Evolutionary conservation across 441 rosid genomes (phyloP), one percentile per base, ranked within the genome.

Genomic region (Croton setiger): DNA sequence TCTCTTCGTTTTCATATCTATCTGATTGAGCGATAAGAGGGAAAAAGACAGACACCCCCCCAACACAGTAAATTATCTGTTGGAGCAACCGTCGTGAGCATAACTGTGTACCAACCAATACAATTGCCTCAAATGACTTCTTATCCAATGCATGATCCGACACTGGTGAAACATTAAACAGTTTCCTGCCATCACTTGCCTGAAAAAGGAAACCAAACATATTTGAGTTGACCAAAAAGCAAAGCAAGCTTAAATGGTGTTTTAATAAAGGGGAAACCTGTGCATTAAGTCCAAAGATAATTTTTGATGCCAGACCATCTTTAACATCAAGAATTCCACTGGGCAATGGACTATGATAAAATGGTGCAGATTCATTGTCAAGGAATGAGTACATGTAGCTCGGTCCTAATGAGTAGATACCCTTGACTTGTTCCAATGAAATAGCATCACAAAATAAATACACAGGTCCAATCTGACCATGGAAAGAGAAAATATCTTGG

Each of bases 381-480:
- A 89, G 88, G 84, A 96, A 96, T 5, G 96, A 86, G 73, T 93
- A 93, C 99, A 93, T 96, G 72, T 96, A 96, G 86, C 98, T 93
- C 73, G 98, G 97, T 75, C 99, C 99, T 9, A 96, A 86, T 20
- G 88, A 86, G 83, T 86, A 78, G 63, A 96, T 79, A 53, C 90
- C 92, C 83, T 84, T 87, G 78, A 96, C 91, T 79, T 89, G 92
- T 88, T 93, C 99, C 2, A 88, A 73, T 74, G 99, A 87, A 79
- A 96, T 81, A 63, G 89, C 83, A 88, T 96, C 99, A 76, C 78
- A 84, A 81, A 91, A 93, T 81, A 93, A 68, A 85, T 93, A 96
- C 72, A 93, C 78, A 47, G 99, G 99, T 68, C 99, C 99, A 70
- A 96, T 88, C 87, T 96, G 99, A 69, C 99, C 98, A 79, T 85